Evolutionary conservation across 1,284 basidiomycete genomes (phyloP).

Genomic region (Sanguinoderma infundibulare): DNA sequence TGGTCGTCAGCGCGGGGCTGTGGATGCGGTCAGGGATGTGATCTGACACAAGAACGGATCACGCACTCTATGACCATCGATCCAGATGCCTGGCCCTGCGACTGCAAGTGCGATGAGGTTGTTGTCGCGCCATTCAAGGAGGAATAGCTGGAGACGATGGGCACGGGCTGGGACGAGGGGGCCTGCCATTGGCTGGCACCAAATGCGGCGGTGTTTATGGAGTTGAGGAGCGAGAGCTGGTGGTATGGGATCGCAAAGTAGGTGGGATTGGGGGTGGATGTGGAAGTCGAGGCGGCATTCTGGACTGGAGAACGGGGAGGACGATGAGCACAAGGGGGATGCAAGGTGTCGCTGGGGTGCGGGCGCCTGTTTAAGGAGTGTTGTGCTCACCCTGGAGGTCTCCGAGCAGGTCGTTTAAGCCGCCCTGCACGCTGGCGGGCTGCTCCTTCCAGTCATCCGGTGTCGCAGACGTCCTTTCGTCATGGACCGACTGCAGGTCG

Average conservation of each 20-base stretch:
- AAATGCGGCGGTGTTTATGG: constrained; percentile 59
- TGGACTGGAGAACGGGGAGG: constrained; percentile 23
- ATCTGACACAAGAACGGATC: neutral
- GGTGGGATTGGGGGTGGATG: constrained; percentile 44
- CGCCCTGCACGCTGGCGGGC: constrained; percentile 36
- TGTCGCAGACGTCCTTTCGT: constrained; percentile 40
- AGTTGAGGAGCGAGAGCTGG: constrained; percentile 51
- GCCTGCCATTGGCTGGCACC: constrained; percentile 48
- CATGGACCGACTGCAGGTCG: constrained; percentile 43
- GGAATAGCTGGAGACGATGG: constrained; percentile 75
- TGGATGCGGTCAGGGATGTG: constrained; percentile 9
- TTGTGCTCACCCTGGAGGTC: constrained; percentile 42
- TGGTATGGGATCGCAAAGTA: constrained; percentile 40
- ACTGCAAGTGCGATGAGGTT: constrained; percentile 32
- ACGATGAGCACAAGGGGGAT: constrained; percentile 21
- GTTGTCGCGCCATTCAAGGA: constrained; percentile 74
- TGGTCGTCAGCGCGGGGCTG: constrained; percentile 57
- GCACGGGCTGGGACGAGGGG: constrained; percentile 48
- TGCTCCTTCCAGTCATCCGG: constrained; percentile 53
- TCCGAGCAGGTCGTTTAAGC: constrained; percentile 47
- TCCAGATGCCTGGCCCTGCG: constrained; percentile 26
- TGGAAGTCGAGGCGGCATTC: constrained; percentile 33
- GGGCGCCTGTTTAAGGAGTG: constrained; percentile 28
- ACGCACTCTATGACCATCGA: constrained; percentile 59
- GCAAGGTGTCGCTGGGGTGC: constrained; percentile 19